Percentiles rank a stretch among this genome's conserved stretches.
These are phyloP conservation scores for Boletus vinaceobasis DNA, from an alignment of 768 basidiomycete genomes.

Conservation along the genomic window DNA sequence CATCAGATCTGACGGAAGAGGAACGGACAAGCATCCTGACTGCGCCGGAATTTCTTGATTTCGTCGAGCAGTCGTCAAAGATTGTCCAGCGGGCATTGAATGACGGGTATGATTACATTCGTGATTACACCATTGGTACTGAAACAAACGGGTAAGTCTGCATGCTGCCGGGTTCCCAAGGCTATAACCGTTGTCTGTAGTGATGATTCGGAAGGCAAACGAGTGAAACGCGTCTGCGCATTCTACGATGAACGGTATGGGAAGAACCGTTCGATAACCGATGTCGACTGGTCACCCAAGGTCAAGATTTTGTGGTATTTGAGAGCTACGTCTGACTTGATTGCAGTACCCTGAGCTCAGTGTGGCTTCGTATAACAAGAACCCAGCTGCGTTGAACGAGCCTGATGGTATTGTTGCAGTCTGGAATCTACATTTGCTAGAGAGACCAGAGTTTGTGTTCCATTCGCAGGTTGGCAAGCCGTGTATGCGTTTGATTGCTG, in stretches of 20 bases:
- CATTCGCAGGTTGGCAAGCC: constrained; percentile 81
- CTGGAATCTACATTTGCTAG: constrained; percentile 94
- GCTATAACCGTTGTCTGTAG: constrained; percentile 38
- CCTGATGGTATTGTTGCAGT: constrained; percentile 96
- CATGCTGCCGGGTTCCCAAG: not conserved
- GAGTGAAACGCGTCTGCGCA: constrained; percentile 89
- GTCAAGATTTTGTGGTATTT: constrained; percentile 37
- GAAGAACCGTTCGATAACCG: constrained; percentile 92
- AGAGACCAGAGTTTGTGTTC: constrained; percentile 96
- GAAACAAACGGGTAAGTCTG: constrained; percentile 74
- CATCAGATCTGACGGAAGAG: constrained; percentile 78
- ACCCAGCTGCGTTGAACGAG: constrained; percentile 87
- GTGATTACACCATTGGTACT: constrained; percentile 90
- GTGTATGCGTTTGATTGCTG: not conserved
- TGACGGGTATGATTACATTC: constrained; percentile 94
- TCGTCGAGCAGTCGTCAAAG: constrained; percentile 92
- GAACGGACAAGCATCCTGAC: constrained; percentile 77
- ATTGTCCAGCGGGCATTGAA: constrained; percentile 93
- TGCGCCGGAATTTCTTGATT: constrained; percentile 90
- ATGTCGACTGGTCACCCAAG: constrained; percentile 97
- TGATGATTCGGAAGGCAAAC: constrained; percentile 86
- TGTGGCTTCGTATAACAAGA: constrained; percentile 97
- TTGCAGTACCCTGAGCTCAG: constrained; percentile 90
- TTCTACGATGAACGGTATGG: constrained; percentile 91
- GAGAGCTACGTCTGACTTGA: not conserved